phyloP scores from a whole-genome alignment of 2,329 filamentous ascomycete species.

The Gyromitra esculenta region DNA sequence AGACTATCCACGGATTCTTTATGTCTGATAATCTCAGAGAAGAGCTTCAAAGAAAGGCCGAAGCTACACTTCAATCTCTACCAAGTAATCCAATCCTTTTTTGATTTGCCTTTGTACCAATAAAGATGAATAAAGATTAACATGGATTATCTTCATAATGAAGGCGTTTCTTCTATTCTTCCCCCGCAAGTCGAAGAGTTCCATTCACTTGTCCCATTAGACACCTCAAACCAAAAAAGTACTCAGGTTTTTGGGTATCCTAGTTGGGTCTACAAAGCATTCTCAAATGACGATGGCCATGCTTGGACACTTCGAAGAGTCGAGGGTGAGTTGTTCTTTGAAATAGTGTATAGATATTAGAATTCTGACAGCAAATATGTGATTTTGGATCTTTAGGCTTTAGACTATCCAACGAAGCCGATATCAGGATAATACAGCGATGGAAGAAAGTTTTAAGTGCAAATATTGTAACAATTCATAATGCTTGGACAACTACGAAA shows the following conservation, averaged over 20 bases:
- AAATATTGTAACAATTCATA: slow-evolving; percentile 84
- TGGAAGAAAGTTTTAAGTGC: slow-evolving; percentile 88
- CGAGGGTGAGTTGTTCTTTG: slow-evolving; percentile 68
- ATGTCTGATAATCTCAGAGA: slow-evolving; percentile 85
- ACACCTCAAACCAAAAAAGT: slow-evolving; percentile 81
- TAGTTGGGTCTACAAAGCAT: slow-evolving; percentile 95
- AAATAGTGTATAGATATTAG: neutral
- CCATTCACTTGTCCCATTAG: slow-evolving; percentile 89
- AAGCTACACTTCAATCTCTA: slow-evolving; percentile 84
- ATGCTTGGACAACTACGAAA: slow-evolving; percentile 90
- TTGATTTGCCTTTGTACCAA: slow-evolving; percentile 34
- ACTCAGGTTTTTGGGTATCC: slow-evolving; percentile 83
- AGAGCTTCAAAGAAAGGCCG: slow-evolving; percentile 86
- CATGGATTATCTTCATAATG: slow-evolving; percentile 32
- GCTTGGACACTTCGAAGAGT: slow-evolving; percentile 87
- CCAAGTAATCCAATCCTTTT: slow-evolving; percentile 68
- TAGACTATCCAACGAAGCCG: slow-evolving; percentile 85
- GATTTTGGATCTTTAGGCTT: slow-evolving; percentile 68
- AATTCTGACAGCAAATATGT: slow-evolving; percentile 22
- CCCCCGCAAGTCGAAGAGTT: slow-evolving; percentile 86
- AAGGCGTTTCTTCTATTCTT: slow-evolving; percentile 64
- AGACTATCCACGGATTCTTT: slow-evolving; percentile 89
- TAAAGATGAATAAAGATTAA: slow-evolving; percentile 38
- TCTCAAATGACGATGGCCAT: slow-evolving; percentile 85
- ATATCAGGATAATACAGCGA: slow-evolving; percentile 83